Evolutionary conservation across 345 rosid species (phyloP).

Genomic region (Eucalyptus guilfoylei): DNA sequence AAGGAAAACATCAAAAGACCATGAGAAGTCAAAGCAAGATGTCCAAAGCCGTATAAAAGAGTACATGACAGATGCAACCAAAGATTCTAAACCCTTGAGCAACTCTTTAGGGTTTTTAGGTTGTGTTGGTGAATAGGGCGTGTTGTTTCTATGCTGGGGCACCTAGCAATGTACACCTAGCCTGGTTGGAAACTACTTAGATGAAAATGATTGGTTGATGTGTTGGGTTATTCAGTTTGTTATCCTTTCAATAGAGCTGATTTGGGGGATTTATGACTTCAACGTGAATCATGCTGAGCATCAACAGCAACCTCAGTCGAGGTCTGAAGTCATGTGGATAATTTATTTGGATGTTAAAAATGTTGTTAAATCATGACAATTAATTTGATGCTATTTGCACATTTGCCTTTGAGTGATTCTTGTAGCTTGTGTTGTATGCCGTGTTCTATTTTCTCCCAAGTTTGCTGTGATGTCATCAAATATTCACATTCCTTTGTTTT

Average conservation of each 20-base stretch:
- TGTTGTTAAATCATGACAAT: background rate
- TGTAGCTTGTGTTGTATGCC: background rate
- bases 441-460: background rate
- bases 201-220: background rate
- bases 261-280: background rate
- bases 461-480: background rate
- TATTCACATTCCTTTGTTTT: background rate
- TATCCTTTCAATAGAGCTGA: background rate
- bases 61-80: background rate
- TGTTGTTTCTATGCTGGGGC: background rate
- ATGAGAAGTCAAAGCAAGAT: background rate
- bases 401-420: background rate
- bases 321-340: background rate
- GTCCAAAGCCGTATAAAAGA: background rate
- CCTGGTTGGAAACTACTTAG: background rate
- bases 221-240: background rate
- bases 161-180: background rate
- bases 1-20: background rate
- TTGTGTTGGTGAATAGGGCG: background rate
- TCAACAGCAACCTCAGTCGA: background rate
- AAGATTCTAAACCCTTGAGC: background rate
- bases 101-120: background rate
- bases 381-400: background rate
- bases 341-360: background rate
- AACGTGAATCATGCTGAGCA: background rate